phyloP scores from a whole-genome alignment of 2,329 filamentous ascomycete genomes.

The Acarospora socialis region DNA sequence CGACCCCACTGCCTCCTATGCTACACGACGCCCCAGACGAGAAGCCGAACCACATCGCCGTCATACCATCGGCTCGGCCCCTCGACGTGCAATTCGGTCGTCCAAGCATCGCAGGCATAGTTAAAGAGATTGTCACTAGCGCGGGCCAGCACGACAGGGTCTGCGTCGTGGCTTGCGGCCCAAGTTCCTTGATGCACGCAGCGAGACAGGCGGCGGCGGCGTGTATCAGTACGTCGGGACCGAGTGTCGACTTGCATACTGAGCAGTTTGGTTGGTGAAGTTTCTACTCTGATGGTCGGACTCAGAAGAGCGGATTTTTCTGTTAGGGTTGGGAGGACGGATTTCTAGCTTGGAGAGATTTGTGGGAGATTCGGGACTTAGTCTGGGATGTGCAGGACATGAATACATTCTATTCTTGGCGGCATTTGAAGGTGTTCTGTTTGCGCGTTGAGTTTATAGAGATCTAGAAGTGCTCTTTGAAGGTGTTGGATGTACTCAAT shows the following conservation, averaged over 20 bases:
- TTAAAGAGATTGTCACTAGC: neutral
- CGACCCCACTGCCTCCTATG: neutral
- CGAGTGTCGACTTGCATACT: neutral
- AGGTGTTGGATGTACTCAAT: too few species aligned
- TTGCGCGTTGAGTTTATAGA: too few species aligned
- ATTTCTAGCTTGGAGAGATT: too few species aligned
- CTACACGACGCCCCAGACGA: neutral
- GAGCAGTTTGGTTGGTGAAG: neutral
- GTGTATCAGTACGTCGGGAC: neutral
- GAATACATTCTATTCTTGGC: too few species aligned
- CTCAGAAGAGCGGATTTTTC: too few species aligned
- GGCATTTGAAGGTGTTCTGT: too few species aligned
- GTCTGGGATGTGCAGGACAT: too few species aligned
- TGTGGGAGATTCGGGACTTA: too few species aligned
- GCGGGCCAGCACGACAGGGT: neutral
- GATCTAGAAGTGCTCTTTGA: too few species aligned
- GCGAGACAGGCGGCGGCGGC: neutral
- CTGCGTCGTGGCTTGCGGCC: neutral
- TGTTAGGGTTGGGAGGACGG: too few species aligned
- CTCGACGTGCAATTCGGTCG: neutral
- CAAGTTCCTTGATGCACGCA: neutral
- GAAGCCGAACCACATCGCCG: neutral
- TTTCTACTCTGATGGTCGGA: neutral
- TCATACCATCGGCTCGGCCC: neutral
- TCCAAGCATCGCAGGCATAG: neutral